A percentile compares a stretch with the other conserved stretches of the same genome.
These are phyloP conservation scores for Kluyveromyces sp. DNA, from an alignment of 1,139 yeast species.

Conservation along the genomic window DNA sequence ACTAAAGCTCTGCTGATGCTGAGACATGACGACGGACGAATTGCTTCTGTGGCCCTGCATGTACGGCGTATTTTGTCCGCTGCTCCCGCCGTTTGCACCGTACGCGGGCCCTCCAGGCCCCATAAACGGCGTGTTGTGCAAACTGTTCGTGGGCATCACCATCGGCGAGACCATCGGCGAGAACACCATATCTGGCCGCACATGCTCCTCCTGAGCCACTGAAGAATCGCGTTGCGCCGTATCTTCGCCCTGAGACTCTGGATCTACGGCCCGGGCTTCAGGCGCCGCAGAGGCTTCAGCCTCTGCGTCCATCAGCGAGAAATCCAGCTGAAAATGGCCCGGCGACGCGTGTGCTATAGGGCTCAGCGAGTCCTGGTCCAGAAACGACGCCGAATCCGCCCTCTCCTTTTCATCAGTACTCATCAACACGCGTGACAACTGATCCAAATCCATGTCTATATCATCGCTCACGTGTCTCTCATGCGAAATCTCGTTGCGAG, in stretches of 20 bases:
- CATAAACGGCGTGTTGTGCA: constrained; percentile 18
- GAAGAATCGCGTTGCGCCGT: neutral
- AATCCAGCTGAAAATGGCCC: constrained; percentile 8
- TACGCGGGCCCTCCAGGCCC: constrained; percentile 7
- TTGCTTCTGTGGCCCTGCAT: constrained; percentile 10
- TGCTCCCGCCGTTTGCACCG: neutral
- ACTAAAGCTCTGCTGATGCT: constrained; percentile 14
- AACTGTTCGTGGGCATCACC: constrained; percentile 17
- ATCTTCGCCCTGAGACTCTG: neutral
- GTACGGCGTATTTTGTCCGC: constrained; percentile 14
- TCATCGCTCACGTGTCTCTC: neutral
- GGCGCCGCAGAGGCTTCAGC: neutral
- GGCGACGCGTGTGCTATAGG: constrained; percentile 2
- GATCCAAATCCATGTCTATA: constrained; percentile 15
- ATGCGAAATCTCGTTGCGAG: no score
- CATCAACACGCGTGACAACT: constrained; percentile 11
- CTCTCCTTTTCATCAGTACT: neutral
- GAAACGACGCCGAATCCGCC: constrained; percentile 1
- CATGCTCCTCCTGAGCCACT: neutral
- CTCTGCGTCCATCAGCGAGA: constrained; percentile 8
- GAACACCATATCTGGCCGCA: constrained; percentile 18
- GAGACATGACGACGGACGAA: neutral
- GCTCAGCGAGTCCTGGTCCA: constrained; percentile 5
- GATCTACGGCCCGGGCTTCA: neutral
- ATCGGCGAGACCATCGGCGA: constrained; percentile 27